Evolutionary conservation across 2,329 filamentous ascomycete genomes (phyloP), one percentile per base, ranked within the genome.

Genomic region (Sporothrix protearum): DNA sequence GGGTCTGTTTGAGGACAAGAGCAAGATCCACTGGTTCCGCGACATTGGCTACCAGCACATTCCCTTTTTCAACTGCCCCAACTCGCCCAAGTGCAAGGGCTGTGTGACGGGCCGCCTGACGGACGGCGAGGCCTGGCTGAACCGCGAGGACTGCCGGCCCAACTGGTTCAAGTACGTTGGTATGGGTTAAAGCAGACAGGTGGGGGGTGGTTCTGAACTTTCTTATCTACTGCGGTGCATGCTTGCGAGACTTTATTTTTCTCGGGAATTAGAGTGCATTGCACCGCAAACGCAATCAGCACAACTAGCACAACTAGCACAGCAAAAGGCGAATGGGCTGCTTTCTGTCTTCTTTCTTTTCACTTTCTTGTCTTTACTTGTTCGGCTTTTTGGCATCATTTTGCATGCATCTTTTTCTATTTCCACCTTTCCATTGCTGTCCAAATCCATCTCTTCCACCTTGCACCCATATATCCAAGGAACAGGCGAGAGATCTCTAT

Each of bases 31-130:
- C 81, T 98, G 94, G 94, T 99, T 99, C 90, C 94, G 95, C 70
- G 96, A 99, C 80, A 98, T 99, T 76, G 96, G 96, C 72, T 99
- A 99, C 83, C 94, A 97, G 78, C 96, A 99, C 77, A 94, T 98
- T 70, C 96, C 96, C 61, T 99, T 97, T 83, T 97, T 97, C 86
- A 99, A 99, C 83, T 99, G 96, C 79, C 96, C 96, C 74, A 98
- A 97, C 82, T 97, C 92, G 69, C 92, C 93, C 67, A 98, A 98
- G 81, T 98, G 95, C 80, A 71, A 63, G 64, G 75, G 75, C 75
- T 98, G 95, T 80, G 87, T 90, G n/a, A 88, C 92, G 0, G 96
- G 95, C 67, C 88, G 91, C 72, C 92, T 97, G 77, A 97, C 93
- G 33, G 94, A 96, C 75, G 96, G 96, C 74, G 94, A 94, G 78